These are phyloP conservation scores for Fragilariopsis cylindrus DNA, from an alignment of 108 stramenopile genomes.

Conservation along the genomic window DNA sequence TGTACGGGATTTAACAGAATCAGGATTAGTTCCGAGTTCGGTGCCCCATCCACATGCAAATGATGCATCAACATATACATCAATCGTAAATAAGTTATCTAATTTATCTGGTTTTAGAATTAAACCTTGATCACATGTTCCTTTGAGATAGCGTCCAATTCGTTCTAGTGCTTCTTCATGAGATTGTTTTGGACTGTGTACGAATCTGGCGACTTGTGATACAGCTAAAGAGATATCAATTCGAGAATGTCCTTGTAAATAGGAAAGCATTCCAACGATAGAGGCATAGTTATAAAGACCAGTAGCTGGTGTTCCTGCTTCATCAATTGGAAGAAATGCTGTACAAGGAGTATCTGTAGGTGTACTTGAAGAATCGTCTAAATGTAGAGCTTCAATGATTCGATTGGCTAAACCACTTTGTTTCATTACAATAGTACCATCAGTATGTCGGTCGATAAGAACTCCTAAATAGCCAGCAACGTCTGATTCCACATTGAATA, in stretches of 20 bases:
- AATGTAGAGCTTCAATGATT: slow-evolving; percentile 15
- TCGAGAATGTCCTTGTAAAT: slow-evolving; percentile 24
- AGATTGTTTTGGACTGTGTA: slow-evolving; percentile 23
- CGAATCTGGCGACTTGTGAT: slow-evolving; percentile 50
- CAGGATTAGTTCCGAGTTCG: slow-evolving; percentile 29
- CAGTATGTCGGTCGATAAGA: slow-evolving; percentile 20
- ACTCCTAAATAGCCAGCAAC: slow-evolving; percentile 50
- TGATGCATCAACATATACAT: slow-evolving; percentile 50
- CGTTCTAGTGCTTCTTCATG: slow-evolving; percentile 46
- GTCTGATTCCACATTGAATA: slow-evolving; percentile 24
- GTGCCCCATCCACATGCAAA: slow-evolving; percentile 43
- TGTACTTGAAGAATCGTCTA: background rate
- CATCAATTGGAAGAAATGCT: background rate
- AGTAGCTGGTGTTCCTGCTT: background rate
- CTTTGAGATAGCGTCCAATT: slow-evolving; percentile 46
- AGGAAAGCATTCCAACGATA: slow-evolving; percentile 40
- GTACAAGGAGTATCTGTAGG: slow-evolving; percentile 7
- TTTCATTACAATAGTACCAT: slow-evolving; percentile 18
- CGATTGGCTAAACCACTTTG: slow-evolving; percentile 30
- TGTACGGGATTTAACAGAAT: slow-evolving; percentile 45
- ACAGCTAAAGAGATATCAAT: slow-evolving; percentile 24
- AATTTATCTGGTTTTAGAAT: slow-evolving; percentile 14
- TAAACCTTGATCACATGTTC: slow-evolving; percentile 36
- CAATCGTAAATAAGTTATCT: background rate
- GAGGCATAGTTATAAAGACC: slow-evolving; percentile 26